Base-by-base conservation (phyloP, 2,329 filamentous ascomycete species). In the Exophiala sp. region DNA sequence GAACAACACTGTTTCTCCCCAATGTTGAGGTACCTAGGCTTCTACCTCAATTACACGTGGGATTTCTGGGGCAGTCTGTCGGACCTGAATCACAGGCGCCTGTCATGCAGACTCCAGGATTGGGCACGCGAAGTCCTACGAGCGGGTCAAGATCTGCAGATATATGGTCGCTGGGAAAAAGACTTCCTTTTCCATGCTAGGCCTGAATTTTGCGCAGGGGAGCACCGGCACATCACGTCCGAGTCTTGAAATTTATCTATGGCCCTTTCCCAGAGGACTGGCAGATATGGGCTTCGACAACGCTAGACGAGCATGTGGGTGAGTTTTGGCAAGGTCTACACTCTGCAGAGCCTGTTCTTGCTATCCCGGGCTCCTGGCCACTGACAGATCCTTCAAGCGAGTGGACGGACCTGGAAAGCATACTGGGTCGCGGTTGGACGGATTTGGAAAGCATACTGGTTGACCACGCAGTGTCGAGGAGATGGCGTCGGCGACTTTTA, bases 211-310 rank as follows among this genome's bases (percentile, higher is more conserved):
- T 10, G 5, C 2, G 7, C 16, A 8, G 5, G 5, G 24, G 24
- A 8, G 24, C 7, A 29, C 24, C 5, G 24, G 24, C 7, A 29
- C 24, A 7, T 40, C 42, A 24, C 24, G 34, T 24, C 20, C 6
- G 34, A n/a, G 8, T 51, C 8, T 21, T 47, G 21, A 36, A 42
- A 14, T 55, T 55, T 33, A 29, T 14, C 3, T 50, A 46, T 8
- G 45, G 52, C 18, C 29, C 35, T 12, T 32, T 8, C 6, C 46
- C 52, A 18, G 40, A 54, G 3, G 52, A 54, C 35, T 54, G 52
- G 52, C 11, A 50, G 6, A 54, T 54, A n/a, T 49, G 46, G 52
- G 52, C 45, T 14, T 14, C 38, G 10, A 39, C 39, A n/a, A 45
- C 52, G 11, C 16, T 36, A 21, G 46, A 54, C 21, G 46, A 54